These are phyloP conservation scores for Chaetomium olivaceum DNA, from an alignment of 2,329 filamentous ascomycete species.

Conservation along the genomic window DNA sequence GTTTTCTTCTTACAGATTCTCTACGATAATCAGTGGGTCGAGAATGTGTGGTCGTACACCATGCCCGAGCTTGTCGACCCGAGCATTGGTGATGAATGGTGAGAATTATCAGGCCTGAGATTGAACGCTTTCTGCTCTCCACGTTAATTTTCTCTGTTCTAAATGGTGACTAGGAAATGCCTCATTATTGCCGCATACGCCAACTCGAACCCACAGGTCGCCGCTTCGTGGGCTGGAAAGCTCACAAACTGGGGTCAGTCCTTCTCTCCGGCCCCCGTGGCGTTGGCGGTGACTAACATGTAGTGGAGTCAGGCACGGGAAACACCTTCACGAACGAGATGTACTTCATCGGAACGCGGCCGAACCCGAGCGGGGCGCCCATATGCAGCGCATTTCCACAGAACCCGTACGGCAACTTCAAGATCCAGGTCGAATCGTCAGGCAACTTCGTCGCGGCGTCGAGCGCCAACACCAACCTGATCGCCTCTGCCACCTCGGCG, in stretches of 20 bases:
- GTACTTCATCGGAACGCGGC: constrained; percentile 6
- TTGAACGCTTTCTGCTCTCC: too few relatives aligned
- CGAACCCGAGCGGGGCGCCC: not conserved
- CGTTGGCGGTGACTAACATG: not conserved
- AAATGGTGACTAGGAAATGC: not conserved
- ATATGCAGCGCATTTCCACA: not conserved
- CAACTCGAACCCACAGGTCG: constrained; percentile 6
- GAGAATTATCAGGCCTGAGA: too few relatives aligned
- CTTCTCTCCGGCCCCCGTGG: not conserved
- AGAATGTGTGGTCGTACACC: constrained; percentile 9
- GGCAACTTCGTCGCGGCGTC: not conserved
- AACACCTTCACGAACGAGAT: constrained; percentile 5
- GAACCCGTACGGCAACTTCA: constrained; percentile 6
- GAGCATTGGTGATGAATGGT: constrained; percentile 7
- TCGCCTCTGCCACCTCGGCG: not conserved
- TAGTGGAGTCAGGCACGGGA: not conserved
- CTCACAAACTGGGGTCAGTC: constrained; percentile 3
- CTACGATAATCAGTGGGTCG: not conserved
- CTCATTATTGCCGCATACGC: constrained; percentile 5
- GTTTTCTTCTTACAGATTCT: not conserved
- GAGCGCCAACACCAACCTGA: not conserved
- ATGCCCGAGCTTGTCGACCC: constrained; percentile 6
- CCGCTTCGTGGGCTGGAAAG: not conserved
- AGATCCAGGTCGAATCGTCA: not conserved
- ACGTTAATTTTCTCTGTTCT: not conserved